Conservation (phyloP, 2,329 filamentous ascomycete genomes). For the Clonostachys byssicola region DNA sequence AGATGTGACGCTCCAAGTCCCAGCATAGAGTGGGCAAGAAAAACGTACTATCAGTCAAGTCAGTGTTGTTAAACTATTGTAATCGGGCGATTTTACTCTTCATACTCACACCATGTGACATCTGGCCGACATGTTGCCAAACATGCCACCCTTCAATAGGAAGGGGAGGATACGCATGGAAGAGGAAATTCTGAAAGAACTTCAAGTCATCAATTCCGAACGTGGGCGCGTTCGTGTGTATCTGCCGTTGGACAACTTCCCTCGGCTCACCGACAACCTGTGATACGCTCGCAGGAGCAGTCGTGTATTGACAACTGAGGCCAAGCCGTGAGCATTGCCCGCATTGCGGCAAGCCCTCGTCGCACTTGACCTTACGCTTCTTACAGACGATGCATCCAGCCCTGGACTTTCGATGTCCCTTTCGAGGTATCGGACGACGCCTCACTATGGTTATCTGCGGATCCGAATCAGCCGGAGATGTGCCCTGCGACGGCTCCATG, state of each 20-base stretch:
- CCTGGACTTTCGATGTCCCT: slow-evolving; percentile 26
- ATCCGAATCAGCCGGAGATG: no score
- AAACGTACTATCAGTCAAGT: slow-evolving; percentile 23
- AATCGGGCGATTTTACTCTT: background rate
- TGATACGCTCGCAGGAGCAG: background rate
- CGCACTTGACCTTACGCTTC: slow-evolving; percentile 39
- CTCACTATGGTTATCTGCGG: slow-evolving; percentile 3
- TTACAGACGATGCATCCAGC: slow-evolving; percentile 24
- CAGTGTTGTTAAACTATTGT: no score
- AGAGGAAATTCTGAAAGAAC: slow-evolving; percentile 48
- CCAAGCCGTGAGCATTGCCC: slow-evolving; percentile 25
- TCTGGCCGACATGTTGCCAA: slow-evolving; percentile 28
- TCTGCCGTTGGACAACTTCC: no score
- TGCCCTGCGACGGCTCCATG: no score
- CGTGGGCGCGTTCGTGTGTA: slow-evolving; percentile 1
- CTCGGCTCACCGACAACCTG: background rate
- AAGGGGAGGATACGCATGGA: slow-evolving; percentile 33
- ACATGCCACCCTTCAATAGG: slow-evolving; percentile 26
- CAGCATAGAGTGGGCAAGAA: slow-evolving; percentile 33
- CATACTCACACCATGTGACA: slow-evolving; percentile 25
- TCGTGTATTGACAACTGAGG: slow-evolving; percentile 24
- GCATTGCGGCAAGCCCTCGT: slow-evolving; percentile 26
- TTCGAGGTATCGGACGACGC: slow-evolving; percentile 22
- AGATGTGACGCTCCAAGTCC: slow-evolving; percentile 33
- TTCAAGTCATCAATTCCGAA: slow-evolving; percentile 40